Percentiles rank a stretch among this genome's conserved stretches.
These are phyloP conservation scores for Clohesyomyces aquaticus DNA, from an alignment of 495 filamentous ascomycete species.

Conservation along the genomic window DNA sequence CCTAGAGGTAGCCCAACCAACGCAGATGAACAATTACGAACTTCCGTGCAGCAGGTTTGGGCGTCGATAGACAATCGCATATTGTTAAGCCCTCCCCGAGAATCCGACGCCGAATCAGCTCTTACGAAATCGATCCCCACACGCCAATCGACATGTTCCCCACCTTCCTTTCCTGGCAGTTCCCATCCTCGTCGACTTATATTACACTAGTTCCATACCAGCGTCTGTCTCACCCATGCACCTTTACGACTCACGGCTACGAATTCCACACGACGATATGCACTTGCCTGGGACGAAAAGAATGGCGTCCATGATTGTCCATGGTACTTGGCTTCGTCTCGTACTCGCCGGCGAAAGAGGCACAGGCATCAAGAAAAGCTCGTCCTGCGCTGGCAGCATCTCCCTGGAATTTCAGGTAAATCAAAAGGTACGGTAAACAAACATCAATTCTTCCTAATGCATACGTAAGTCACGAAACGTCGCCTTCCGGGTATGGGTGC, in stretches of 20 bases:
- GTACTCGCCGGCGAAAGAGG: conserved; percentile 39
- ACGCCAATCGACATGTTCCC: conserved; percentile 35
- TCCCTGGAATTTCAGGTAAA: conserved; percentile 2
- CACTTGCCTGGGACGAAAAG: conserved; percentile 7
- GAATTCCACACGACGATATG: conserved; percentile 19
- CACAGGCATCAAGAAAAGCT: conserved; percentile 13
- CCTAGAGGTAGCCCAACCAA: conserved; percentile 67
- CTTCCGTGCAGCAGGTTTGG: conserved; percentile 93
- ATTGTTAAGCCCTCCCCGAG: conserved; percentile 39
- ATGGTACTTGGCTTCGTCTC: conserved; percentile 20
- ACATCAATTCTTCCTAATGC: conserved; percentile 13
- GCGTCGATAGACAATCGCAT: conserved; percentile 70
- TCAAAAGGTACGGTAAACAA: conserved; percentile 3
- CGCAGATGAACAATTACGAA: conserved; percentile 63
- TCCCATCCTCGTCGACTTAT: conserved; percentile 23
- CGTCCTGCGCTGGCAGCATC: conserved; percentile 5
- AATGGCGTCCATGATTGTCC: conserved; percentile 24
- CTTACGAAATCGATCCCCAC: conserved; percentile 18
- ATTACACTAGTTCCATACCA: conserved; percentile 17
- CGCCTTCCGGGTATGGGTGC: conserved; percentile 3
- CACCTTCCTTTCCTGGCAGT: conserved; percentile 36
- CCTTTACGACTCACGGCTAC: conserved; percentile 17
- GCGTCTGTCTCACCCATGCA: neutral
- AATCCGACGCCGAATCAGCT: conserved; percentile 22
- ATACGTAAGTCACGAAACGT: conserved; percentile 12